Conservation (phyloP, 2,329 filamentous ascomycete species). For the Aspergillus vadensis region DNA sequence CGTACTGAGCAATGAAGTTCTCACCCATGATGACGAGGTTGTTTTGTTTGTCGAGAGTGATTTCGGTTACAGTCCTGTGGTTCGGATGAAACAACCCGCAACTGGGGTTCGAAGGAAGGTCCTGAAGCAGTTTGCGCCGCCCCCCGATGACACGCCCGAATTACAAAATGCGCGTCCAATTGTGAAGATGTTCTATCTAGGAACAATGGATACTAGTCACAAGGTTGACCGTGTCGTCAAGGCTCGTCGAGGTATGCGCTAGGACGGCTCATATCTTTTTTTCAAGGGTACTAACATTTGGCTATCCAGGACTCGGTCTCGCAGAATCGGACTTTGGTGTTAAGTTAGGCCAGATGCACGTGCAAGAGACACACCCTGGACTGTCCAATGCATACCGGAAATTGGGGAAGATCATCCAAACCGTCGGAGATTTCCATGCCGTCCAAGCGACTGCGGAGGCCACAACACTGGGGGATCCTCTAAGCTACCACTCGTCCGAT, state of each 20-base stretch:
- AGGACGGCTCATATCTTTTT: background rate
- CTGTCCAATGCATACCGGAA: slow-evolving; percentile 90
- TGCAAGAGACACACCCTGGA: slow-evolving; percentile 87
- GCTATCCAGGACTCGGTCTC: slow-evolving; percentile 72
- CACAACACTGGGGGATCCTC: slow-evolving; percentile 87
- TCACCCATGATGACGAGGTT: slow-evolving; percentile 96
- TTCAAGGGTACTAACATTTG: background rate
- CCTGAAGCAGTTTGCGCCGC: slow-evolving; percentile 96
- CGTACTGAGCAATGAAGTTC: slow-evolving; percentile 85
- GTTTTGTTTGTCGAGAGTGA: slow-evolving; percentile 98
- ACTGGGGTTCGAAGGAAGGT: slow-evolving; percentile 94
- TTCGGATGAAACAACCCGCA: slow-evolving; percentile 93
- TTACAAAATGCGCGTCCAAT: slow-evolving; percentile 83
- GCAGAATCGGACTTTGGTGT: slow-evolving; percentile 92
- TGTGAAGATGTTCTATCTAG: slow-evolving; percentile 94
- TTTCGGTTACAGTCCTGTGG: slow-evolving; percentile 94
- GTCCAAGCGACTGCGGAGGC: slow-evolving; percentile 96
- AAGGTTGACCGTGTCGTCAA: slow-evolving; percentile 96
- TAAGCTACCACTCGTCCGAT: slow-evolving; percentile 93
- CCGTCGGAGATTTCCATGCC: slow-evolving; percentile 91
- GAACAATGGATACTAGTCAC: slow-evolving; percentile 94
- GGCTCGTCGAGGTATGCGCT: slow-evolving; percentile 73
- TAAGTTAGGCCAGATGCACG: slow-evolving; percentile 81
- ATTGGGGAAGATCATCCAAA: slow-evolving; percentile 89
- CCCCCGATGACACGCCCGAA: slow-evolving; percentile 95